Evolutionary conservation across 2,329 filamentous ascomycete species (phyloP).

Genomic region (Neonectria sp.): DNA sequence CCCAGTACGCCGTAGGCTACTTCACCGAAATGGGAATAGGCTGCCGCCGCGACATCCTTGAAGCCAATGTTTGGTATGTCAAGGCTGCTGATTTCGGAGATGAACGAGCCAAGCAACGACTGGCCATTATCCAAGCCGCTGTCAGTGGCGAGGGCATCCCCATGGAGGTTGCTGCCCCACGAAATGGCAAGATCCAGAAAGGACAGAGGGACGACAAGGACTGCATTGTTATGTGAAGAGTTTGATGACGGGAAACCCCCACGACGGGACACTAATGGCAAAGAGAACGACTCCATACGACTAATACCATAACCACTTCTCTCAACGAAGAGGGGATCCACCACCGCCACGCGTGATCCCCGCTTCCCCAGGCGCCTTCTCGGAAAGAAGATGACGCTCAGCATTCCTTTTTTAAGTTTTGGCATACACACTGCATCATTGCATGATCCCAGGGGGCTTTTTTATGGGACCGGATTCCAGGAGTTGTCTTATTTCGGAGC

Average conservation of each 20-base stretch:
- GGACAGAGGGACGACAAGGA: slow-evolving; percentile 67
- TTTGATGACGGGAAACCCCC: slow-evolving; percentile 18
- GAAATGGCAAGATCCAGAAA: slow-evolving; percentile 67
- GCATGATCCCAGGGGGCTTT: slow-evolving; percentile 29
- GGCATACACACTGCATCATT: slow-evolving; percentile 36
- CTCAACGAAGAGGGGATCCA: slow-evolving; percentile 15
- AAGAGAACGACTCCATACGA: slow-evolving; percentile 34
- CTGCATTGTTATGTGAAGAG: slow-evolving; percentile 69
- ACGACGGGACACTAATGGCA: slow-evolving; percentile 27
- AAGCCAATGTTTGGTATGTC: slow-evolving; percentile 99
- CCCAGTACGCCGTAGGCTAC: slow-evolving; percentile 96
- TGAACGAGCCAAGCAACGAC: slow-evolving; percentile 87
- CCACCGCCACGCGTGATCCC: slow-evolving; percentile 16
- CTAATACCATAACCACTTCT: slow-evolving; percentile 38
- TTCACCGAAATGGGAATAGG: slow-evolving; percentile 99
- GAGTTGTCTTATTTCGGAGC: slow-evolving; percentile 35
- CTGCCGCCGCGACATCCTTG: slow-evolving; percentile 92
- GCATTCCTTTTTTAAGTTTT: slow-evolving; percentile 34
- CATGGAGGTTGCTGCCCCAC: slow-evolving; percentile 70
- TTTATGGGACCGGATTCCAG: slow-evolving; percentile 26
- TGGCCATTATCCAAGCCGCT: slow-evolving; percentile 89
- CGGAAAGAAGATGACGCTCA: slow-evolving; percentile 19
- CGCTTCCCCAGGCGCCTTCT: slow-evolving; percentile 22
- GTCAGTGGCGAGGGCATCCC: slow-evolving; percentile 71
- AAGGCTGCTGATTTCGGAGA: slow-evolving; percentile 94